Base-by-base conservation (phyloP, 2,329 filamentous ascomycete genomes). In the Penicillium sp. region DNA sequence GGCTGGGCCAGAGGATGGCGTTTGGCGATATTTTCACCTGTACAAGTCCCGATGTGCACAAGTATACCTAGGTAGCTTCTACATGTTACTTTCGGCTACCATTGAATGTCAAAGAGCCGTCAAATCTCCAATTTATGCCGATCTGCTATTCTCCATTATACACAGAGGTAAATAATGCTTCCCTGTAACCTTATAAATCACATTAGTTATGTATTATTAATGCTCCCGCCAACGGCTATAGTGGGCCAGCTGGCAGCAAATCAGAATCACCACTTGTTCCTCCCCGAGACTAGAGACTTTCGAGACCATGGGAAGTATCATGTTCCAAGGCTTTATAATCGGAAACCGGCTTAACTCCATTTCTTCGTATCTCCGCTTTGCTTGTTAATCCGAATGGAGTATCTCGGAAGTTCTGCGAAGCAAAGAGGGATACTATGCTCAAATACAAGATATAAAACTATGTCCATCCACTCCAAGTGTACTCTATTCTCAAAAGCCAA, bases 161-260 rank as follows among this genome's bases (percentile, higher is more conserved):
- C 42, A n/a, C 10, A n/a, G 1, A n/a, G 8, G 4, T 19, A 10
- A 19, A 38, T 38, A 9, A 19, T 9, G 2, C 17, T 36, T 35
- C 33, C 33, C 12, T 36, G 6, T n/a, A n/a, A n/a, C n/a, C n/a
- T n/a, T 0, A n/a, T 3, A 38, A 4, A 9, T 10, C 2, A 9
- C 4, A 10, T 3, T 38, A n/a, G n/a, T n/a, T n/a, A n/a, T n/a
- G 13, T 19, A 55, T 55, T 55, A 55, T 31, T 55, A 55, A 55
- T 55, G 29, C 10, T 3, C 27, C 53, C 53, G n/a, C n/a, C n/a
- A n/a, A n/a, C n/a, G 13, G 10, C 10, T 2, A 21, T 8, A 23
- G 44, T 48, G 44, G 44, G 25, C 9, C 23, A 27, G n/a, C 25
- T 10, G 17, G 8, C n/a, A 31, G 25, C 43, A 33, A 54, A 54